Evolutionary conservation across 148 eudicot genomes (phyloP), one percentile per base, ranked within the genome.

Genomic region (Chenopodium berlandieri): DNA sequence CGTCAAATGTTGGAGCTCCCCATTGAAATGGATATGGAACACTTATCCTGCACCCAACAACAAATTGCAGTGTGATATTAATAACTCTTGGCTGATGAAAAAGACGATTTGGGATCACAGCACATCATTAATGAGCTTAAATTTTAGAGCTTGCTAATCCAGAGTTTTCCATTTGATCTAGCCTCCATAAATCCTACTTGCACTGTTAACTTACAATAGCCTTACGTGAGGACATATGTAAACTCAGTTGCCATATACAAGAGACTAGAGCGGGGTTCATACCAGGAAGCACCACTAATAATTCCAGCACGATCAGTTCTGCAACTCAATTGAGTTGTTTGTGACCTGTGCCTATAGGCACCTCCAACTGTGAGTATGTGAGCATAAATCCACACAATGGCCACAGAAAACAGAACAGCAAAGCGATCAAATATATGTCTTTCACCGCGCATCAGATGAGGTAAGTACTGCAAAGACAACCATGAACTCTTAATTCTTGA

Each of bases 11-110:
- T 32, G 99, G 99, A 73, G 98, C 90, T 81, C 98, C 99, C 98
- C 98, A 96, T 84, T 96, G 98, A 84, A 94, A 96, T 62, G 99
- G 99, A 82, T 94, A 96, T 16, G 99, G 99, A 54, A 94, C 85
- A 58, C 92, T 88, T 75, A 96, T 90, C 99, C 99, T 96, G 88
- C 80, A 83, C 22, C 77, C 27, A 68, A 75, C 44, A 19, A 11
- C n/a, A 73, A 66, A 82, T 31, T 16, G 67, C 37, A 54, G 22
- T 23, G 23, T 37, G 52, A 67, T 32, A 10, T 7, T 30, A 65
- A 17, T 46, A 74, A 20, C 67, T n/a, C 25, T 81, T 3, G 56
- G 37, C 25, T 17, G 14, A 48, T 75, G 74, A 75, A 48, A 20
- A 46, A 0, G 30, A 47, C 68, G 83, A 37, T 10, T 30, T 67